Evolutionary conservation across 345 rosid genomes (phyloP).

Genomic region (Litchi chinensis): DNA sequence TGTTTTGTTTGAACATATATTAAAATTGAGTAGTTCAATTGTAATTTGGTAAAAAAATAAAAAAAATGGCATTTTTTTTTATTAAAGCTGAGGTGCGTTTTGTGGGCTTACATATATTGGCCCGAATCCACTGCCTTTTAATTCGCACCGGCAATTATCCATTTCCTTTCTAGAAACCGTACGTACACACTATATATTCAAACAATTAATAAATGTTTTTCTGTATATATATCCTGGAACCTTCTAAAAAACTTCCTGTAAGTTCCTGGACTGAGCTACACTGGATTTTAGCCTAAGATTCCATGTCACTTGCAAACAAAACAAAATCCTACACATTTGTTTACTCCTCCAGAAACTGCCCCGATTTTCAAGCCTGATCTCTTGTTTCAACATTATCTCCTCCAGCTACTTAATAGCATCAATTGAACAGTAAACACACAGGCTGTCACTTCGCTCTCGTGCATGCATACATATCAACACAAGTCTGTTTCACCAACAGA

Average conservation of each 20-base stretch:
- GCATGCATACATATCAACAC: slow-evolving; percentile 30
- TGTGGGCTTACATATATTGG: no score
- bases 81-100: no score
- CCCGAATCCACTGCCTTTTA: neutral
- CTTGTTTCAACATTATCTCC: neutral
- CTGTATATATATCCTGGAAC: neutral
- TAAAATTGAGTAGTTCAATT: no score
- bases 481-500: slow-evolving; percentile 18
- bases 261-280: neutral
- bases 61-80: no score
- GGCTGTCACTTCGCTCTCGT: slow-evolving; percentile 34
- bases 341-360: neutral
- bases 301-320: slow-evolving; percentile 3
- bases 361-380: neutral
- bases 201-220: no score
- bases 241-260: slow-evolving; percentile 18
- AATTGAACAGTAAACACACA: neutral
- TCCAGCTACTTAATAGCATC: slow-evolving; percentile 11
- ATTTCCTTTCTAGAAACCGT: neutral
- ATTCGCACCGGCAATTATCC: neutral
- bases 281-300: slow-evolving; percentile 12
- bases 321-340: slow-evolving; percentile 6
- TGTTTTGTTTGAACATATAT: no score
- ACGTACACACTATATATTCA: neutral
- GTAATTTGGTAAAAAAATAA: no score